Base-by-base conservation (phyloP, 768 basidiomycete species). In the Sistotremastrum suecicum region DNA sequence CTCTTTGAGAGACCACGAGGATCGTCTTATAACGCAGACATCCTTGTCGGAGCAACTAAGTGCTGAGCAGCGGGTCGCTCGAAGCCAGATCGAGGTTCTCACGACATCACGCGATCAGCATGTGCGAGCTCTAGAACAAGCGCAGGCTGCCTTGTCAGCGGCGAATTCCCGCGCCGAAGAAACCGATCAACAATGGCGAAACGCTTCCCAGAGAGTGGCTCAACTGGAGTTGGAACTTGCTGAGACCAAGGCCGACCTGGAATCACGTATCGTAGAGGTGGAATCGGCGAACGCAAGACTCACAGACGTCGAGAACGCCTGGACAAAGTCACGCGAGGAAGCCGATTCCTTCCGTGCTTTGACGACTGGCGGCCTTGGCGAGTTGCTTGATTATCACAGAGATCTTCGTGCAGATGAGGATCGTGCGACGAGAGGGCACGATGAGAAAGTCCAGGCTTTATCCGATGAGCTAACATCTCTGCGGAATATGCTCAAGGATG, bases 291-390 rank as follows among this genome's bases (percentile, higher is more conserved):
- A 76, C 39, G 63, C 69, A 7, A 70, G 82, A 45, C 63, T 92
- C 38, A 67, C 74, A 29, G 87, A 92, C 45, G 79, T 82, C 38
- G 92, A 95, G 64, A 89, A 84, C 57, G 78, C 83, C 6, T 95
- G 90, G 81, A 76, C 84, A 29, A 85, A 89, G 60, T 88, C 89
- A 38, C 78, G 90, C 9, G 84, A 92, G 63, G 90, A 97, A 66
- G 88, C 90, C 3, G 92, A 95, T 60, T 78, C 83, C 2, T 79
- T 91, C 61, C 71, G 90, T 45, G 82, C 84, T 20, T 66, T 90
- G 43, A 91, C 91, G 2, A 94, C 88, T 2, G 78, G 81, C 41
- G 75, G 81, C 55, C 72, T 95, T 3, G 90, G 89, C 28, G 78
- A 92, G 58, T 69, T 95, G 12, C 68, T 95, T 40, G 87, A 92